phyloP scores from a whole-genome alignment of 208 protist species.

The Acanthamoeba lugdunensis region DNA sequence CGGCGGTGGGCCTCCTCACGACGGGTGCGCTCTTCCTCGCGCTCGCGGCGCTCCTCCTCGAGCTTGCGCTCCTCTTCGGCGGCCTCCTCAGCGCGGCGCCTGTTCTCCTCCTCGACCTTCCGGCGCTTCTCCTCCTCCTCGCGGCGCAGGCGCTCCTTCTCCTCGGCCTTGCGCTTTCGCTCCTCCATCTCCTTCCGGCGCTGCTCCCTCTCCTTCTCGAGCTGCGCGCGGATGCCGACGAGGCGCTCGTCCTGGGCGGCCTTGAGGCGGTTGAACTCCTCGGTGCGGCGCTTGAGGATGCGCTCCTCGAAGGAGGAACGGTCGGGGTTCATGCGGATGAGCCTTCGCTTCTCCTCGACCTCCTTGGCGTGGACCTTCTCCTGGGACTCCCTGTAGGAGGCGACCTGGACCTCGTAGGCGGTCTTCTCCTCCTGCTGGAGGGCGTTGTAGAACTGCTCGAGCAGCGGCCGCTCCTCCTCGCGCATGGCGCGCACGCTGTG shows the following conservation, averaged over 20 bases:
- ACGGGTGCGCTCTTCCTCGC: constrained; percentile 10
- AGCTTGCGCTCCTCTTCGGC: constrained; percentile 42
- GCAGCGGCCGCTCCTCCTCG: constrained; percentile 62
- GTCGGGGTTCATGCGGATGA: constrained; percentile 41
- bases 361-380: constrained; percentile 62
- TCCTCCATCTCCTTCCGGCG: constrained; percentile 61
- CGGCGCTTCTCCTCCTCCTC: constrained; percentile 12
- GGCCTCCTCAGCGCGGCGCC: constrained; percentile 20
- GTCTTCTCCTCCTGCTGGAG: constrained; percentile 27
- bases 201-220: constrained; percentile 48
- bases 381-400: constrained; percentile 17
- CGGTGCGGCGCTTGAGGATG: constrained; percentile 31
- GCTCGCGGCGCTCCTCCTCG: neutral
- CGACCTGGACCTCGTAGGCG: constrained; percentile 56
- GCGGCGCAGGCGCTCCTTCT: constrained; percentile 27
- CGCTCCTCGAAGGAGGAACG: constrained; percentile 44
- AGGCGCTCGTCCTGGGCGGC: constrained; percentile 54
- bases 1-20: constrained; percentile 12
- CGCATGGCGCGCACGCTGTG: constrained; percentile 41
- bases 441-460: constrained; percentile 30
- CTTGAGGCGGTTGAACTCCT: constrained; percentile 43
- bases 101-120: constrained; percentile 43
- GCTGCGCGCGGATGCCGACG: constrained; percentile 54
- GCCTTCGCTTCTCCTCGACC: constrained; percentile 66
- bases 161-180: constrained; percentile 57